Evolutionary conservation across 331 rosid species (phyloP), one percentile per base, ranked within the genome.

Genomic region (Malus hybrid): DNA sequence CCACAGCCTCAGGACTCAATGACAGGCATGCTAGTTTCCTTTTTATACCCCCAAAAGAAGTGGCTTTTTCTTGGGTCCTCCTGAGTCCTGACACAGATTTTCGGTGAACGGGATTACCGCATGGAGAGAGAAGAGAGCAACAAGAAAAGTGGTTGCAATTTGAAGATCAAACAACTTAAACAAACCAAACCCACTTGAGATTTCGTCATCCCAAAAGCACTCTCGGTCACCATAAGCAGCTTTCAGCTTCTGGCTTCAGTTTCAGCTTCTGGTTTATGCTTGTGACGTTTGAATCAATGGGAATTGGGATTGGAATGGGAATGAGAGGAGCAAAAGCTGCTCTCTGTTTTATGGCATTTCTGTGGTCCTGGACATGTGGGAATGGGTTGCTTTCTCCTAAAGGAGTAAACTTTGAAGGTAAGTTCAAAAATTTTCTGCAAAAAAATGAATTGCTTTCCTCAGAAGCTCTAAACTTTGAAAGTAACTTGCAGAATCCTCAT

Each of bases 361-460:
- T 89, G 73, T 86, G 64, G 79, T 72, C 74, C 34, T 88, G 79
- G 88, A 64, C 77, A 67, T 75, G 77, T 71, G 76, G 86, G 72
- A 73, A 73, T 88, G 93, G 88, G 68, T 73, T 89, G 79, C 97
- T 95, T 55, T 92, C 97, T 73, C 86, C 97, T 16, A 95, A 92
- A 88, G 99, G 99, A 48, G 97, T 92, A 11, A 95, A 95, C 97
- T 95, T 84, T 82, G 99, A 95, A 92, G 99, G 99, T 95, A 88
- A 82, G 34, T 52, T 36, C 18, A 9, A 36, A 22, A 12, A 68
- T 70, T 52, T 61, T 81, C 72, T 73, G 56, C 67, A 22, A 26
- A 32, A 24, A 33, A 71, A 52, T 39, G 46, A 3, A 39, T 39
- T 39, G 46, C 46, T 39, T 39, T 39, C 46, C 12, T 39, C 46